Percentiles rank a stretch among this genome's conserved stretches.
These are phyloP conservation scores for Plenodomus tracheiphilus DNA, from an alignment of 2,329 filamentous ascomycete genomes.

Conservation along the genomic window DNA sequence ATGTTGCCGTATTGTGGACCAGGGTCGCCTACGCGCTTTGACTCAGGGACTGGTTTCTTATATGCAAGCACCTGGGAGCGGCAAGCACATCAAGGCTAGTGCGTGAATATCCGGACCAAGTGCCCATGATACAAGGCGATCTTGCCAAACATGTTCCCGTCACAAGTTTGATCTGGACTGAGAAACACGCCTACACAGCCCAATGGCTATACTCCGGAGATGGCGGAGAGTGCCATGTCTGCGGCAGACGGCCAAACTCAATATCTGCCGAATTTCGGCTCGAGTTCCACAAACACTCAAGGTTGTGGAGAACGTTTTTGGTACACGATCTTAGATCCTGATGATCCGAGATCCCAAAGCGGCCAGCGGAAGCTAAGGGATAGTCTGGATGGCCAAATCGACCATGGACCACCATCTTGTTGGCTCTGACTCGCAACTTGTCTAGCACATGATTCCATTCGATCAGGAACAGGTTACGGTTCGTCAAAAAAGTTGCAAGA, in stretches of 20 bases:
- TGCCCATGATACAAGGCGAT: not conserved
- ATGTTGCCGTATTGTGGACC: not conserved
- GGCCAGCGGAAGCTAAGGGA: not conserved
- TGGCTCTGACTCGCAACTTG: too few species aligned
- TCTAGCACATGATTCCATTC: too few species aligned
- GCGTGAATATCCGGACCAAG: not conserved
- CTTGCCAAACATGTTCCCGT: not conserved
- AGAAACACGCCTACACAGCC: not conserved
- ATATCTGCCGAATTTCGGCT: not conserved
- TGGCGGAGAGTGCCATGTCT: not conserved
- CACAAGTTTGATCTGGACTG: not conserved
- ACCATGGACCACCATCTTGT: not conserved
- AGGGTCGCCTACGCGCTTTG: not conserved
- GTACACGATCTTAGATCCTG: not conserved
- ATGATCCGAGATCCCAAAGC: too few species aligned
- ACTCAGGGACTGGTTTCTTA: not conserved
- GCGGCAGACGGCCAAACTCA: not conserved
- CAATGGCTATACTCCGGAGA: not conserved
- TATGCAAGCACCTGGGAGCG: not conserved
- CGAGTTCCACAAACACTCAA: not conserved
- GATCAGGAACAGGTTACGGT: too few species aligned
- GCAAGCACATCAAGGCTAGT: not conserved
- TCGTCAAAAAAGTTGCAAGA: too few species aligned
- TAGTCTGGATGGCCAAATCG: too few species aligned
- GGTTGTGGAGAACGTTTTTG: not conserved